A percentile compares a stretch with the other conserved stretches of the same genome.
Conservation (phyloP, 495 filamentous ascomycete genomes). For the Aspergillus nanangensis region DNA sequence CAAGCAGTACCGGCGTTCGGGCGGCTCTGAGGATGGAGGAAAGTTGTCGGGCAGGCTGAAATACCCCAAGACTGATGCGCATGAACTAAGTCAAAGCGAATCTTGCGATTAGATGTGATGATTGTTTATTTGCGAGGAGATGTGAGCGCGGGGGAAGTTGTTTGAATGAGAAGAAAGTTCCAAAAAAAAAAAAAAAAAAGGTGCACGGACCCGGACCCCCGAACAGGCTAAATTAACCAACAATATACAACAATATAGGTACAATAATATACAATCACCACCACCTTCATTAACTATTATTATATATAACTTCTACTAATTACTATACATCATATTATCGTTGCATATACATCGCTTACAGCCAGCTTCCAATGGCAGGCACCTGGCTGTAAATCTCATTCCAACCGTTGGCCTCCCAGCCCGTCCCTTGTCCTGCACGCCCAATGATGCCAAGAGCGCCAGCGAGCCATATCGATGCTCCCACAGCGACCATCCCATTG, state of each 20-base stretch:
- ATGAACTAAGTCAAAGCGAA: too few species aligned
- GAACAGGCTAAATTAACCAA: too few species aligned
- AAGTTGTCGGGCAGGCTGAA: too few species aligned
- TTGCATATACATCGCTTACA: slow-evolving; percentile 20
- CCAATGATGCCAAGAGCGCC: slow-evolving; percentile 77
- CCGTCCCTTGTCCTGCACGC: slow-evolving; percentile 60
- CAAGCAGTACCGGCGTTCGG: too few species aligned
- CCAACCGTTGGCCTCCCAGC: slow-evolving; percentile 78
- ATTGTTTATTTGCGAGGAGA: too few species aligned
- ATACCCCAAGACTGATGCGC: too few species aligned
- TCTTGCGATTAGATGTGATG: too few species aligned
- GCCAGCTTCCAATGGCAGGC: slow-evolving; percentile 48
- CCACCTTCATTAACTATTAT: not conserved
- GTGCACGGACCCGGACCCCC: not conserved
- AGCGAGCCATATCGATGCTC: slow-evolving; percentile 68
- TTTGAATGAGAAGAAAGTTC: not conserved
- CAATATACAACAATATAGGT: too few species aligned
- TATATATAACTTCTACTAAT: not conserved
- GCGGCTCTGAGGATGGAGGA: too few species aligned
- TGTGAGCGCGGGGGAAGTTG: not conserved
- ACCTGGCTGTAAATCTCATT: slow-evolving; percentile 60
- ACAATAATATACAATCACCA: too few species aligned
- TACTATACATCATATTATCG: not conserved
- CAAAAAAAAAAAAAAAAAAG: slow-evolving; percentile 1
- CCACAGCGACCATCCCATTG: slow-evolving; percentile 54